Conservation (phyloP, 805 yeast species). For the Candida odintsovae region DNA sequence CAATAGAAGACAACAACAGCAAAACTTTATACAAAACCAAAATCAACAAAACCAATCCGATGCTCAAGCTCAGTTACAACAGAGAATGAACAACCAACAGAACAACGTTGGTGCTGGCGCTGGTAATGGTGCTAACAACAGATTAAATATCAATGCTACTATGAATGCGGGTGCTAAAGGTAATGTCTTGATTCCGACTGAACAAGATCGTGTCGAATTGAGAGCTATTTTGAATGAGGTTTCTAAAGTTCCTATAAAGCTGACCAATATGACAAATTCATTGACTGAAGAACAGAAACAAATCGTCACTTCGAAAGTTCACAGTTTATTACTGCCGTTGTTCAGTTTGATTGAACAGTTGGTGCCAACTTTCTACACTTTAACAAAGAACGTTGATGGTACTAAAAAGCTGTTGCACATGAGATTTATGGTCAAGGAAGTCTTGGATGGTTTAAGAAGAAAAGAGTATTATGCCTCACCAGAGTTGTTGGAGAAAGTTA, state of each 20-base stretch:
- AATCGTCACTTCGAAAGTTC: constrained; percentile 48
- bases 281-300: constrained; percentile 61
- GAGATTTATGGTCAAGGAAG: constrained; percentile 72
- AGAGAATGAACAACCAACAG: constrained; percentile 7
- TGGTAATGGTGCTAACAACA: neutral
- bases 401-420: constrained; percentile 73
- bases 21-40: constrained; percentile 14
- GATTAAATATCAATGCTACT: constrained; percentile 5
- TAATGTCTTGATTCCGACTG: constrained; percentile 36
- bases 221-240: constrained; percentile 66
- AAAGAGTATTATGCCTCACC: constrained; percentile 68
- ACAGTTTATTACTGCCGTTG: constrained; percentile 42
- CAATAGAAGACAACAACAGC: constrained; percentile 7
- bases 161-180: constrained; percentile 10
- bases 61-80: constrained; percentile 3
- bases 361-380: constrained; percentile 69
- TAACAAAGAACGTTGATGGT: constrained; percentile 70
- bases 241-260: constrained; percentile 54
- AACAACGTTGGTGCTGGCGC: neutral
- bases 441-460: constrained; percentile 61
- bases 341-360: constrained; percentile 68
- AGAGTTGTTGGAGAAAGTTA: constrained; percentile 62
- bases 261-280: constrained; percentile 59
- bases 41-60: constrained; percentile 5
- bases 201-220: constrained; percentile 57